Evolutionary conservation across 495 filamentous ascomycete genomes (phyloP), one percentile per base, ranked within the genome.

Genomic region (Aspergillus diversus): DNA sequence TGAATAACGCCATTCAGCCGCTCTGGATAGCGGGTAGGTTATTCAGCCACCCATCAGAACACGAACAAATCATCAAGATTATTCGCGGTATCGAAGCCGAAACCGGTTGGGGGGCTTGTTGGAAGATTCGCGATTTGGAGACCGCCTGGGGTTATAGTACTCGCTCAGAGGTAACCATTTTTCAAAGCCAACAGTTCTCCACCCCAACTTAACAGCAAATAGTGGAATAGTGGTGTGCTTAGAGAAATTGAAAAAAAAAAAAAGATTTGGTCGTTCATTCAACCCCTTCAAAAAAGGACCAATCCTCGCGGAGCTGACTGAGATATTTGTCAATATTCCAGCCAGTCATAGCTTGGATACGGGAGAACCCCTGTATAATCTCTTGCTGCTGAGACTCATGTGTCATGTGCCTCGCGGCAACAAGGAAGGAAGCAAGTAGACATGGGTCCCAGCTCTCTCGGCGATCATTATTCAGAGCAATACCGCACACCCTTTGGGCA

Each of bases 1-100:
- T 80, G 61, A 83, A 78, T 47, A 83, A 83, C 62, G 75, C 78
- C 5, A 77, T 83, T 15, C 81, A 82, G 60, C 79, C 81, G 3
- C 68, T 82, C 5, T 82, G 76, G 75, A 77, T 84, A 57, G 81
- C 81, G 1, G 81, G 80, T 5, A 71, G 70, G 31, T 60, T 81
- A 0, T 75, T 83, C 53, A 83, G 74, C 46, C 79, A 84, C 62
- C 61, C 61, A 6, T 74, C 73, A 0, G 80, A 84, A 52, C 81
- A 84, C 66, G 64, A 65, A 5, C 69, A 72, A 7, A 75, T 84
- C 4, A 61, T 77, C 12, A 69, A 78, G n/a, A 64, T 80, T 3
- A 75, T 83, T 16, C 65, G 70, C 12, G 66, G 67, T 27, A 80
- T 84, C 32, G 80, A 84, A 57, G 57, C 68, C 3, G 69, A 75